These are phyloP conservation scores for Plenodomus biglobosus DNA, from an alignment of 2,329 filamentous ascomycete species.

Conservation along the genomic window DNA sequence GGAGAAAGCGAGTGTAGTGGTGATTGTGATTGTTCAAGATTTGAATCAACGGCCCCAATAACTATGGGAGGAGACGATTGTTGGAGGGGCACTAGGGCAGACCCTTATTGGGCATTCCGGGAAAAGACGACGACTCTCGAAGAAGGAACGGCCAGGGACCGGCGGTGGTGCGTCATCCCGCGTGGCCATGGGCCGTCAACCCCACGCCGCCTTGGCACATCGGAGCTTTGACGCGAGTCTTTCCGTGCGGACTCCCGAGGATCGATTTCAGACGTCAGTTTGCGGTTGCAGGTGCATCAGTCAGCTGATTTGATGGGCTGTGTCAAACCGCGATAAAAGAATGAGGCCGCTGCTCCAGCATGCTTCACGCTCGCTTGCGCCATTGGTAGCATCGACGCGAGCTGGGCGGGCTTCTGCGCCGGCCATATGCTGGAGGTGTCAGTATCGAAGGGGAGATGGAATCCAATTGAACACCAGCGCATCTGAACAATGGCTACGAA, in stretches of 20 bases:
- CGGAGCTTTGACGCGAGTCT: conserved; percentile 23
- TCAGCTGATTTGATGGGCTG: conserved; percentile 6
- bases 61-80: conserved; percentile 1
- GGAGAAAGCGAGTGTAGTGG: conserved; percentile 1
- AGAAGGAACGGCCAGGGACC: neutral
- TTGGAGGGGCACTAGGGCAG: conserved; percentile 18
- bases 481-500: conserved; percentile 8
- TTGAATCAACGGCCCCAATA: conserved; percentile 1
- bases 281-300: conserved; percentile 15
- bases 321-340: conserved; percentile 34
- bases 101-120: conserved; percentile 27
- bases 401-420: conserved; percentile 1
- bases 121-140: neutral
- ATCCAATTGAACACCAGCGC: conserved; percentile 5
- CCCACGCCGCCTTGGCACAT: conserved; percentile 29
- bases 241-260: conserved; percentile 18
- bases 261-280: conserved; percentile 8
- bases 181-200: conserved; percentile 8
- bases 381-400: conserved; percentile 1
- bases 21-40: neutral
- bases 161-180: neutral
- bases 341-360: conserved; percentile 47
- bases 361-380: conserved; percentile 40
- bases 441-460: conserved; percentile 23
- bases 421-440: conserved; percentile 35